These are phyloP conservation scores for Aspergillus funiculosus DNA, from an alignment of 495 filamentous ascomycete species.

Conservation along the genomic window DNA sequence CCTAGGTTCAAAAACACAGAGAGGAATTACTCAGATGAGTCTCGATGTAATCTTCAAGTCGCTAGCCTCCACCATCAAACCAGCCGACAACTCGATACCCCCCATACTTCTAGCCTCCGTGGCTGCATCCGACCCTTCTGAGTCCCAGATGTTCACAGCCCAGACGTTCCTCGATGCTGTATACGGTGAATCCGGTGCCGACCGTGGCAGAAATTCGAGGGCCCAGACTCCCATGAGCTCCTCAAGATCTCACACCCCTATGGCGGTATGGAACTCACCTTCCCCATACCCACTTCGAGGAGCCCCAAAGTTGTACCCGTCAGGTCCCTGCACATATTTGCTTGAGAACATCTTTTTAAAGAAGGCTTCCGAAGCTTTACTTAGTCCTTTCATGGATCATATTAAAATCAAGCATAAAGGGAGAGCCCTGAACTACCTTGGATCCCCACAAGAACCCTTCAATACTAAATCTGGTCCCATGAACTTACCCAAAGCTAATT, in stretches of 20 bases:
- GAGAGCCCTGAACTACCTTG: conserved; percentile 12
- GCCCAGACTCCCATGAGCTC: conserved; percentile 74
- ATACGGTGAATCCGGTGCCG: conserved; percentile 58
- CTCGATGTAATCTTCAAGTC: conserved; percentile 86
- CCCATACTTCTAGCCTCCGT: conserved; percentile 64
- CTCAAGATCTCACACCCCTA: conserved; percentile 42
- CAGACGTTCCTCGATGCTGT: conserved; percentile 72
- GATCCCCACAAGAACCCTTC: conserved; percentile 15
- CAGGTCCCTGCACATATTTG: conserved; percentile 18
- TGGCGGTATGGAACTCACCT: conserved; percentile 37
- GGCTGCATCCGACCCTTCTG: conserved; percentile 69
- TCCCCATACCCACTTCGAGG: conserved; percentile 23
- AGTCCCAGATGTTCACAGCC: conserved; percentile 75
- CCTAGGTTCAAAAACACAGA: conserved; percentile 76
- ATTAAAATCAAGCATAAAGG: not conserved
- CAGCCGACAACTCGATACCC: conserved; percentile 50
- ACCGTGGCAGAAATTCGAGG: conserved; percentile 59
- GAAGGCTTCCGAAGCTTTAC: not conserved
- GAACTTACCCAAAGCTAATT: conserved; percentile 32
- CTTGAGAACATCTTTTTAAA: conserved; percentile 5
- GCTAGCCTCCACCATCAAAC: conserved; percentile 58
- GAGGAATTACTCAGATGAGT: conserved; percentile 84
- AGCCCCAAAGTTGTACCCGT: conserved; percentile 21
- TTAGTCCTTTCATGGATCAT: too few relatives aligned
- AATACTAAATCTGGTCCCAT: conserved; percentile 18